Evolutionary conservation across 495 filamentous ascomycete species (phyloP), one percentile per base, ranked within the genome.

Genomic region (Neurospora sp.): DNA sequence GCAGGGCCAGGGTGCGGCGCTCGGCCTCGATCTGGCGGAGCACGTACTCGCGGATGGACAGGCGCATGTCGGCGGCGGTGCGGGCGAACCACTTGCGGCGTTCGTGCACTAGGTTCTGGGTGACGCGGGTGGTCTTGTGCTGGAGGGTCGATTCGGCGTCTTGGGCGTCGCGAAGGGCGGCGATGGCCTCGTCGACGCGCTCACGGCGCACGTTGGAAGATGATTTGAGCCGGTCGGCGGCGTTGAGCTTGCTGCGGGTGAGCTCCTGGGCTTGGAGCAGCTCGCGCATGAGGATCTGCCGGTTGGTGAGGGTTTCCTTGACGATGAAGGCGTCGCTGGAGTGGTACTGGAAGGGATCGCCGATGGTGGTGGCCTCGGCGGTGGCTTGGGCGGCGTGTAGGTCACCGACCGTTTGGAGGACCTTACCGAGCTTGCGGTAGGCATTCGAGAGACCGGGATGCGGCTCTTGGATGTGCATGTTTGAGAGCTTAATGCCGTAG

Each of bases 351-450:
- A 99, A 88, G 8, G 96, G 94, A 77, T 98, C 96, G 69, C 93
- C 93, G 66, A 99, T 87, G 0, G 95, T 98, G 2, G 95, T 97
- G 8, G 96, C 96, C 82, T 99, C 96, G 19, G 93, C 93, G 11
- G 96, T 99, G 39, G 93, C 96, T 83, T 99, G 96, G 10, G 95
- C 94, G n/a, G 95, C 94, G 79, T 98, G 96, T 77, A 89, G 97
- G 81, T 99, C 96, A 72, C 96, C 96, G 15, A 94, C 92, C 3
- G 90, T 92, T 79, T 98, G 96, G 75, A 99, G 89, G 48, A 94
- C 89, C 79, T 94, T 96, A 39, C 96, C 96, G 39, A 99, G 90
- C 79, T 98, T 99, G 43, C 94, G 92, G 82, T 98, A 98, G 36
- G 96, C 96, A 76, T 91, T 92, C 31, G 89, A 87, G 37, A 99